Conservation (phyloP, 1,139 yeast species). For the Debaryomyces coudertii region DNA sequence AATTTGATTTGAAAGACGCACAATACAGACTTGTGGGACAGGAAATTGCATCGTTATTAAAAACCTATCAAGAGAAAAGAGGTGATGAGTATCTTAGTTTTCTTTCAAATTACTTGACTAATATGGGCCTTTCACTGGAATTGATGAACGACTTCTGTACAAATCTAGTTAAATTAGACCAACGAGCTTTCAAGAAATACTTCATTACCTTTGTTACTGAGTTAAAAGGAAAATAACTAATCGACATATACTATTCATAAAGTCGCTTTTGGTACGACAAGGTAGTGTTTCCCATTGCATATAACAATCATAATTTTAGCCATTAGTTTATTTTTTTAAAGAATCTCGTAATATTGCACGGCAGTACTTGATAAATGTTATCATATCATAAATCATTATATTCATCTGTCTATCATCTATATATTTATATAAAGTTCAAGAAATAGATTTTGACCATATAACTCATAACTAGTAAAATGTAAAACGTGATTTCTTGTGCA, state of each 20-base stretch:
- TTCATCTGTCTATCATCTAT: neutral
- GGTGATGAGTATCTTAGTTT: slow-evolving; percentile 49
- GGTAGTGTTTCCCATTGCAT: slow-evolving; percentile 5
- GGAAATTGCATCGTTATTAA: slow-evolving; percentile 74
- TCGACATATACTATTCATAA: neutral
- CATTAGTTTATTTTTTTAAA: neutral
- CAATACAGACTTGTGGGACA: slow-evolving; percentile 73
- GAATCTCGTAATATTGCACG: neutral
- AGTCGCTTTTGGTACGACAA: neutral
- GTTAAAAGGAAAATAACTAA: slow-evolving; percentile 31
- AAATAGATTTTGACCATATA: neutral
- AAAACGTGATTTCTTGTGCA: slow-evolving; percentile 7
- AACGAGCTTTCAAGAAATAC: slow-evolving; percentile 66
- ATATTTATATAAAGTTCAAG: neutral
- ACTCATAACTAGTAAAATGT: neutral
- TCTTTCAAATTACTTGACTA: slow-evolving; percentile 57
- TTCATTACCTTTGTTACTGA: slow-evolving; percentile 60
- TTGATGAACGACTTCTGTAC: slow-evolving; percentile 60
- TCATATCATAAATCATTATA: neutral
- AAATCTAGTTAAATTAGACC: slow-evolving; percentile 55
- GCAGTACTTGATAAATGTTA: neutral
- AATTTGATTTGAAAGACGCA: slow-evolving; percentile 74
- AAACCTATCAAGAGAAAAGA: slow-evolving; percentile 53
- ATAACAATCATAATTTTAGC: neutral
- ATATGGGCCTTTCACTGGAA: slow-evolving; percentile 62